Evolutionary conservation across 2,329 filamentous ascomycete species (phyloP), one percentile per base, ranked within the genome.

Genomic region (Sclerotinia trifoliorum): DNA sequence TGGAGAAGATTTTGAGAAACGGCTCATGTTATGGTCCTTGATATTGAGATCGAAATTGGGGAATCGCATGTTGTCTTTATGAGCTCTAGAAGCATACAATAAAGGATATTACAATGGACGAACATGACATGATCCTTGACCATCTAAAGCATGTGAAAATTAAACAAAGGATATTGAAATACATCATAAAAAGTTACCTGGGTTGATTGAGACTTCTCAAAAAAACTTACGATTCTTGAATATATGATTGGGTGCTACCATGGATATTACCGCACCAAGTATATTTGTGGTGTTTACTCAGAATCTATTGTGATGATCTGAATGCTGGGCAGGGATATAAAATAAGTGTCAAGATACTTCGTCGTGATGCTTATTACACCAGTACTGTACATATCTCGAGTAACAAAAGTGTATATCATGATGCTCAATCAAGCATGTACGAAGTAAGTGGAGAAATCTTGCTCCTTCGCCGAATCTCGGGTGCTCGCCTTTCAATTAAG

Each of bases 381-480:
- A 13, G 21, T 21, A 51, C 21, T 17, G 26, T 26, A 5, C 5
- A 42, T 7, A 32, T 51, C 44, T 21, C 10, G 8, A 62, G 5
- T 2, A 26, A 24, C 4, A 39, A 56, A 44, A 19, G 10, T 35
- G 7, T 3, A 13, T 13, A 24, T 24, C 13, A 10, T 24, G 54
- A 55, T 55, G 26, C 17, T 55, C 52, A 15, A 52, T 61, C n/a
- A n/a, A n/a, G 13, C 54, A 56, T 5, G 29, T 39, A 2, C 32
- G n/a, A 21, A 49, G 44, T 13, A 19, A 35, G 58, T 62, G 58
- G 44, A 51, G 29, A 39, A 51, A 49, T 39, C 44, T n/a, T 17
- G 21, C 13, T 61, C 58, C 32, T 62, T 62, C 60, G 60, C 46
- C 60, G 60, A 63, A 52, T 51, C 29, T 63, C 60, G 29, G 46